Percentiles rank a stretch among this genome's conserved stretches.
Conservation (phyloP, 768 basidiomycete species). For the Mrakia hoshinonis region DNA sequence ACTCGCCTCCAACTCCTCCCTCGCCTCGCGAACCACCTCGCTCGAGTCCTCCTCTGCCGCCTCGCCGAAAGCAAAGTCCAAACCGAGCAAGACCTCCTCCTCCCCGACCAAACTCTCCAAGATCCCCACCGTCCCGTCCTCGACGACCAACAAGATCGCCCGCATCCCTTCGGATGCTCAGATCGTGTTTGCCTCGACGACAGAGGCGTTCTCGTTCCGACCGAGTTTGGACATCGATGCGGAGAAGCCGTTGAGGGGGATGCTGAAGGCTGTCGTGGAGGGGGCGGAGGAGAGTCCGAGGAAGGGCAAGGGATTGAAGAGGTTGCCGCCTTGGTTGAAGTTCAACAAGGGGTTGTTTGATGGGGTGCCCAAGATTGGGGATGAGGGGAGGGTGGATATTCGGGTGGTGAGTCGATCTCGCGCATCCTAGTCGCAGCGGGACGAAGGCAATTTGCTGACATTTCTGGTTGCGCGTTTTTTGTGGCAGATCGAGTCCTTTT, state of each 20-base stretch:
- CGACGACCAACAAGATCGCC: neutral
- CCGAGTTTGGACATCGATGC: slow-evolving; percentile 12
- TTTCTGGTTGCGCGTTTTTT: neutral
- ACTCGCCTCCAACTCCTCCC: too few species aligned
- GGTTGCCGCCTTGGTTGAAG: slow-evolving; percentile 6
- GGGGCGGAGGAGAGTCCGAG: neutral
- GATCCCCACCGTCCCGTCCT: neutral
- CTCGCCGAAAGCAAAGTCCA: neutral
- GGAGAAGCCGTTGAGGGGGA: slow-evolving; percentile 1
- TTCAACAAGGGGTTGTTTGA: slow-evolving; percentile 23
- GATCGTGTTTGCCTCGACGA: slow-evolving; percentile 2
- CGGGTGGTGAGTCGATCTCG: neutral
- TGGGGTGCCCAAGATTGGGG: slow-evolving; percentile 12
- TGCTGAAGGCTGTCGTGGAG: slow-evolving; percentile 9
- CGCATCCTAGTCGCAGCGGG: too few species aligned
- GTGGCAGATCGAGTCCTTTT: slow-evolving; percentile 18
- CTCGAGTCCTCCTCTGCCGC: neutral
- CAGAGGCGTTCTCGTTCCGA: slow-evolving; percentile 18
- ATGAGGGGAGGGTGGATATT: slow-evolving; percentile 15
- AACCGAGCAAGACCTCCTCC: neutral
- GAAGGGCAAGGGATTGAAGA: slow-evolving; percentile 1
- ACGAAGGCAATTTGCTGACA: neutral
- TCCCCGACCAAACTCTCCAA: neutral
- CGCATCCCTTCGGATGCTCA: neutral
- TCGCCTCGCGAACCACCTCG: neutral